Conservation (phyloP, 352 stramenopile genomes). For the Pythium coloratum region DNA sequence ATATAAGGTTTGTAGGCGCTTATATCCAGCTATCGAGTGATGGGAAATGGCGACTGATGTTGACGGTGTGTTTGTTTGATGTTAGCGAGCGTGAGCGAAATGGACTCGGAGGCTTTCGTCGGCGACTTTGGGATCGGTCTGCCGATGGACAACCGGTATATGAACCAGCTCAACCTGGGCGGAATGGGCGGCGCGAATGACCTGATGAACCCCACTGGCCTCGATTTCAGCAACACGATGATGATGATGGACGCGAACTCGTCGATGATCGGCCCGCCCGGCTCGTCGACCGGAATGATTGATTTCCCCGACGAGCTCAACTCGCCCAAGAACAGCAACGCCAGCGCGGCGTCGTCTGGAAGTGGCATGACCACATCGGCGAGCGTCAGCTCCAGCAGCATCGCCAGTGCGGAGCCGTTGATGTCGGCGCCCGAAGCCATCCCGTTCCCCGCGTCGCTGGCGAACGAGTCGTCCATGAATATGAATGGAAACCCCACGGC, state of each 20-base stretch:
- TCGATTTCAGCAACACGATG: conserved; percentile 73
- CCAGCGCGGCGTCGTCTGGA: background rate
- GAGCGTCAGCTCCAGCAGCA: conserved; percentile 28
- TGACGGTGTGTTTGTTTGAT: background rate
- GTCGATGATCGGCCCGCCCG: conserved; percentile 22
- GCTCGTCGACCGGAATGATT: conserved; percentile 59
- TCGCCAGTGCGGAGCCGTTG: conserved; percentile 34
- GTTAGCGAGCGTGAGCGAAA: conserved; percentile 21
- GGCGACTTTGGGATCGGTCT: conserved; percentile 73
- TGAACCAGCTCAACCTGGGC: conserved; percentile 72
- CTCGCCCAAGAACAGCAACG: conserved; percentile 44
- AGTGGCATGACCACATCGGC: conserved; percentile 19
- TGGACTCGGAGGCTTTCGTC: conserved; percentile 81
- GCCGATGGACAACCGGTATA: conserved; percentile 66
- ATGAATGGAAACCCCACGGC: conserved; percentile 12
- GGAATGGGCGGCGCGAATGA: conserved; percentile 32
- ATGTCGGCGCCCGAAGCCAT: conserved; percentile 52
- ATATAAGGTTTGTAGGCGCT: background rate
- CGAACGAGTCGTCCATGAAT: conserved; percentile 50
- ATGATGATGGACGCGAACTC: conserved; percentile 54
- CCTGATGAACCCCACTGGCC: conserved; percentile 31
- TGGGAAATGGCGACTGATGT: background rate
- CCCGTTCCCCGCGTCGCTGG: conserved; percentile 72
- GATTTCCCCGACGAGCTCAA: conserved; percentile 89
- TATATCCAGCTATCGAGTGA: background rate